Evolutionary conservation across 257 asterid genomes (phyloP).

Genomic region (Solanum ossicruentum): DNA sequence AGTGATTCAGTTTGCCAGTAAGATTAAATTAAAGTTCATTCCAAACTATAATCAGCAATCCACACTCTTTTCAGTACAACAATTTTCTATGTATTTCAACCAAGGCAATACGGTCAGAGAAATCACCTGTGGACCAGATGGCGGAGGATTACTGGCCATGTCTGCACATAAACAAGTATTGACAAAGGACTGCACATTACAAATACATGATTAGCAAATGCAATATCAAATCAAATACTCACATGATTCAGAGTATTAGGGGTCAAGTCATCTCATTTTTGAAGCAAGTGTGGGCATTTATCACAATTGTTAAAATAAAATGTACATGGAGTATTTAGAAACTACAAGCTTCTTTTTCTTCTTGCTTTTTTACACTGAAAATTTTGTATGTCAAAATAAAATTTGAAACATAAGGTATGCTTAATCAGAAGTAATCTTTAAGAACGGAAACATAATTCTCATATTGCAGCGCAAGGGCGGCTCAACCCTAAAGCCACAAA

Average conservation of each 20-base stretch:
- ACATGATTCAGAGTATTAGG: not conserved
- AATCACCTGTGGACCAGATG: slow-evolving; percentile 74
- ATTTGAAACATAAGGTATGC: not conserved
- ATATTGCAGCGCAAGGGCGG: not conserved
- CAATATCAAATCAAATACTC: not conserved
- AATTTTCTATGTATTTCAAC: not conserved
- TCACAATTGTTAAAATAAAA: not conserved
- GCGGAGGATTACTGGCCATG: slow-evolving; percentile 70
- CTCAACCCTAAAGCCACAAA: not conserved
- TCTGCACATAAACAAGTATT: slow-evolving; percentile 10
- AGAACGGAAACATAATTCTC: not conserved
- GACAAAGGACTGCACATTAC: slow-evolving; percentile 9
- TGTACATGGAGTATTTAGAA: not conserved
- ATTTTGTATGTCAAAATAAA: not conserved
- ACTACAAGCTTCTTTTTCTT: not conserved
- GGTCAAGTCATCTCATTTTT: not conserved
- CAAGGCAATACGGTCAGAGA: not conserved
- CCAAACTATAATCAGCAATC: not conserved
- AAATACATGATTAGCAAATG: not conserved
- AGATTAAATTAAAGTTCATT: not conserved
- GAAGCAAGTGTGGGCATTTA: not conserved
- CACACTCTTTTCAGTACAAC: not conserved
- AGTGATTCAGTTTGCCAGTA: not conserved
- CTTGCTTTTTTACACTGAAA: not conserved
- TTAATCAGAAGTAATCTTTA: not conserved